Base-by-base conservation (phyloP, 805 yeast genomes). In the Myxozyma kluyveri region DNA sequence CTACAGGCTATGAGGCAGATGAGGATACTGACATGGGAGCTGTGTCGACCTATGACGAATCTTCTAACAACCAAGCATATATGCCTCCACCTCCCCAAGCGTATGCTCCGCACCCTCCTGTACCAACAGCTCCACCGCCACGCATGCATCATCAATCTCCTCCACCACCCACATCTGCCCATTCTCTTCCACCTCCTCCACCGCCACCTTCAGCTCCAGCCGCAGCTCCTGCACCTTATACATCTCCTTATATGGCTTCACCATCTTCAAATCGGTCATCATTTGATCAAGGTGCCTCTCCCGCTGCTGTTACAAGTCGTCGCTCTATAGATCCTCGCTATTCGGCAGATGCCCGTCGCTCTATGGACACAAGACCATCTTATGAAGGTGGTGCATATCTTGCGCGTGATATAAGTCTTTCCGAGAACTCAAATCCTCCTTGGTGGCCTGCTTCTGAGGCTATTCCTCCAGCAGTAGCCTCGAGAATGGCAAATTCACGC, bases 401-500 rank as follows among this genome's bases (percentile, higher is more conserved):
- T 14, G 70, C 73, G 5, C 57, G 59, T 1, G 69, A 67, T 18
- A 59, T 72, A 19, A 70, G 67, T 38, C 63, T 71, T 18, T 68
- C 66, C 3, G 67, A 69, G 22, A 65, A 64, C 3, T 9, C 12
- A 9, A 29, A 14, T 29, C 60, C 75, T 2, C 69, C 67, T 17
- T 89, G 96, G 96, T 87, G 93, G 91, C 59, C 79, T 14, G 69
- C 69, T 9, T 66, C 69, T 5, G 72, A 76, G 14, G 75, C 76
- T 5, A 69, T 82, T 4, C 96, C 96, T 1, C 77, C 80, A 0
- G 64, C 70, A 17, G 64, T 83, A 23, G 66, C 70, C 1, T 18
- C 32, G 6, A 26, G 29, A 26, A 26, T 65, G 1, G 71, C 69
- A 45, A 77, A 78, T 1, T 72, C 67, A 38, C 12, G 33, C 9